Percentiles rank a stretch among this genome's conserved stretches.
Conservation (phyloP, 352 stramenopile species). For the Globisporangium nodosum region DNA sequence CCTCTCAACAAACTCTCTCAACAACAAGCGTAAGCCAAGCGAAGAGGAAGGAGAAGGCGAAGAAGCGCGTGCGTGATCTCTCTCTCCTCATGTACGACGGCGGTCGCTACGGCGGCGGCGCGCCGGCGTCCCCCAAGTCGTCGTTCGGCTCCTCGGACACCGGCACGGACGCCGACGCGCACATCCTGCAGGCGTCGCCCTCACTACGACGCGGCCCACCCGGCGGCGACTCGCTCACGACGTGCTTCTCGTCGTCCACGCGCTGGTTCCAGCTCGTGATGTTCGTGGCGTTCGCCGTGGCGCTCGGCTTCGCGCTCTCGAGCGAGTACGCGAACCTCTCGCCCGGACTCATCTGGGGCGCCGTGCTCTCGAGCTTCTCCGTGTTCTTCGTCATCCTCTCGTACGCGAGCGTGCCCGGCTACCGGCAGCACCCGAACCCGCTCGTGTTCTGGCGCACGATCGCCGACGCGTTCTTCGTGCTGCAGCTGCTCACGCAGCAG, state of each 20-base stretch:
- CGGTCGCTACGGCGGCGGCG: background rate
- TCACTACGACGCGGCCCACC: conserved; percentile 10
- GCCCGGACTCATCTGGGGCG: conserved; percentile 79
- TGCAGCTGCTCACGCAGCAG: conserved; percentile 76
- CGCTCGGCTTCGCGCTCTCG: conserved; percentile 53
- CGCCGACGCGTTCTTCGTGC: conserved; percentile 76
- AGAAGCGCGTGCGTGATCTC: background rate
- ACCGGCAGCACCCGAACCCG: conserved; percentile 83
- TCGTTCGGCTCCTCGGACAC: conserved; percentile 33
- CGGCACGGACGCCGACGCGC: conserved; percentile 36
- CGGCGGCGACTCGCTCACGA: conserved; percentile 25
- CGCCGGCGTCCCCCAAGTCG: conserved; percentile 21
- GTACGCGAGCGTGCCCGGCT: conserved; percentile 73
- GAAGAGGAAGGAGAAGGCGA: background rate
- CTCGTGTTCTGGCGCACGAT: conserved; percentile 88
- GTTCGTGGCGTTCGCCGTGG: conserved; percentile 66
- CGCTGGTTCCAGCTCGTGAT: conserved; percentile 84
- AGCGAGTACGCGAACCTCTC: conserved; percentile 73
- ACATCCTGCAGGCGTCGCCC: conserved; percentile 30
- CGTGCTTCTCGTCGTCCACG: conserved; percentile 71
- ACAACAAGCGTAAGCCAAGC: too few relatives aligned
- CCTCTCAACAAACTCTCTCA: too few relatives aligned
- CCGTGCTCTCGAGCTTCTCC: conserved; percentile 76
- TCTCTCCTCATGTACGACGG: background rate
- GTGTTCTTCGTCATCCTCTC: conserved; percentile 84